phyloP scores from a whole-genome alignment of 805 yeast species.

The Wickerhamiella vanderwaltii region DNA sequence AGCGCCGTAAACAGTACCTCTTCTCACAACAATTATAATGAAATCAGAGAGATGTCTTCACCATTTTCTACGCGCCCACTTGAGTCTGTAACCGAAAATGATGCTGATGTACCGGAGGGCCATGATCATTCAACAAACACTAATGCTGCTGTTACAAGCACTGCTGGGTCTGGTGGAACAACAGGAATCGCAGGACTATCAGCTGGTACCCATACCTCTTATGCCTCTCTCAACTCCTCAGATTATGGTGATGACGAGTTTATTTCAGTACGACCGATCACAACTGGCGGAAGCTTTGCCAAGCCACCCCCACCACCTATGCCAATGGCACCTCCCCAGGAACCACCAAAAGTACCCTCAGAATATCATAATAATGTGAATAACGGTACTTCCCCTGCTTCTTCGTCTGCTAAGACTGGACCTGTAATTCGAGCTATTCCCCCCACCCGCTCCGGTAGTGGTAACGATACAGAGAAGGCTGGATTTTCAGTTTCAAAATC shows the following conservation, averaged over 20 bases:
- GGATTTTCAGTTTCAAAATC: too few relatives aligned
- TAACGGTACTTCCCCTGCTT: background rate
- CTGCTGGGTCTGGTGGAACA: too few relatives aligned
- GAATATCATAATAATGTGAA: background rate
- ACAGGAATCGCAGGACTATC: background rate
- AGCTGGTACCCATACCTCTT: constrained; percentile 2
- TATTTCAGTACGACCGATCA: background rate
- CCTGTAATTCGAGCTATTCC: background rate
- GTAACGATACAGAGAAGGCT: too few relatives aligned
- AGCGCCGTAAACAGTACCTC: background rate
- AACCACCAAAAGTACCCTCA: too few relatives aligned
- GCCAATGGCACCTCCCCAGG: background rate
- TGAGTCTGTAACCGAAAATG: background rate
- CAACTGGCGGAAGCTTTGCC: background rate
- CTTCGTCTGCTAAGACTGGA: constrained; percentile 7
- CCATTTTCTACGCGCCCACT: background rate
- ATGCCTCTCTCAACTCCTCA: background rate
- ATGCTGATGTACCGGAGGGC: background rate
- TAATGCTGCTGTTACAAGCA: too few relatives aligned
- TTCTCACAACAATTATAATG: background rate
- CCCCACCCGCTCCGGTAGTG: too few relatives aligned
- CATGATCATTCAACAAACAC: background rate
- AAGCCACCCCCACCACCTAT: constrained; percentile 1
- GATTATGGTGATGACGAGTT: constrained; percentile 4
- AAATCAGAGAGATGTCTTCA: too few relatives aligned